Percentiles rank a stretch among this genome's conserved stretches.
phyloP scores from a whole-genome alignment of 139 green algal genomes.

The Chlamydomonas eustigma region DNA sequence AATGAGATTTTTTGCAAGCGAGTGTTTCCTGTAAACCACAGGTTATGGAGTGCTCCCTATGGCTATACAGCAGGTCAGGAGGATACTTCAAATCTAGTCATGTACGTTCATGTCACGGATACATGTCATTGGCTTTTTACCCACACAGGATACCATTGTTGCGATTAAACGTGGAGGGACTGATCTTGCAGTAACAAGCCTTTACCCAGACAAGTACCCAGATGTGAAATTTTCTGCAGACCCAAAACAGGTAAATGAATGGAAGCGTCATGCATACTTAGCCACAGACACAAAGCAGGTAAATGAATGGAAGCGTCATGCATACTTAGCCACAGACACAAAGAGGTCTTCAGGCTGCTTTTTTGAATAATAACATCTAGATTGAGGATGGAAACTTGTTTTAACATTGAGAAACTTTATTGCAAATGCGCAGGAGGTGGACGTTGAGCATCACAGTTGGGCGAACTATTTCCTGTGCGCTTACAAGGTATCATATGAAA shows the following conservation, averaged over 20 bases:
- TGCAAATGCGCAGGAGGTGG: too few relatives aligned
- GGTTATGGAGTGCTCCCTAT: constrained; percentile 97
- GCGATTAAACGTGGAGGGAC: constrained; percentile 49
- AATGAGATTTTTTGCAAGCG: neutral
- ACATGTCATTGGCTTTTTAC: neutral
- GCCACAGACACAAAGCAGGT: too few relatives aligned
- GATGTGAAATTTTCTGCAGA: constrained; percentile 69
- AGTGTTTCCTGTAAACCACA: neutral
- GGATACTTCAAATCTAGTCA: too few relatives aligned
- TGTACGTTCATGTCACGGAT: neutral
- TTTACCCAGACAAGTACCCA: constrained; percentile 69
- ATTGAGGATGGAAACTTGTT: too few relatives aligned
- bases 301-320: too few relatives aligned
- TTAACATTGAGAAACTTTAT: too few relatives aligned
- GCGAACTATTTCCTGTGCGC: constrained; percentile 16
- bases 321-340: too few relatives aligned
- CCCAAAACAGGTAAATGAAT: constrained; percentile 54
- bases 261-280: too few relatives aligned
- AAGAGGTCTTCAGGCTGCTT: too few relatives aligned
- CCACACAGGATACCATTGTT: constrained; percentile 72
- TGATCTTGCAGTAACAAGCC: constrained; percentile 71
- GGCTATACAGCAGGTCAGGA: constrained; percentile 83
- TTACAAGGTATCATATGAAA: constrained; percentile 11
- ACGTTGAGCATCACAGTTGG: constrained; percentile 11
- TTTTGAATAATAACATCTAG: too few relatives aligned